These are phyloP conservation scores for Trypanosoma caninum DNA, from an alignment of 208 protist genomes.

Conservation along the genomic window DNA sequence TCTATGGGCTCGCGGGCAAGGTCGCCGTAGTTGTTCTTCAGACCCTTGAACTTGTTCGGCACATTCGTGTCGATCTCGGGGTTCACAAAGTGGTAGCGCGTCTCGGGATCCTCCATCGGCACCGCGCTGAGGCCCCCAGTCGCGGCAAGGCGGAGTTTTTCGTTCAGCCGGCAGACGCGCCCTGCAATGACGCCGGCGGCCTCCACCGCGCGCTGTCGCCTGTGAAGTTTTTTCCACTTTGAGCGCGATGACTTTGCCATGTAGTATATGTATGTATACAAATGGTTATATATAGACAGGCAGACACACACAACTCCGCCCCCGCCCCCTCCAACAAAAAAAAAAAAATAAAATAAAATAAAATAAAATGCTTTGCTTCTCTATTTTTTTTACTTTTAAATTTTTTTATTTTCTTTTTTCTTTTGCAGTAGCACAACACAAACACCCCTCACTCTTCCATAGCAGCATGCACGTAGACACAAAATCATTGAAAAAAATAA, in stretches of 20 bases:
- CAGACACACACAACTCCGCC: not conserved
- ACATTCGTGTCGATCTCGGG: slow-evolving; percentile 62
- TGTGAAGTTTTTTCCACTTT: slow-evolving; percentile 85
- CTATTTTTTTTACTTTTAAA: not conserved
- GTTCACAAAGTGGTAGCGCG: slow-evolving; percentile 77
- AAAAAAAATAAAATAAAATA: not conserved
- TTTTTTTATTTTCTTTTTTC: too few species aligned
- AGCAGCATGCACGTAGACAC: not conserved
- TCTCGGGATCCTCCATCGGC: slow-evolving; percentile 70
- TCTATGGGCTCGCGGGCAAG: slow-evolving; percentile 41
- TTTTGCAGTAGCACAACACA: too few species aligned
- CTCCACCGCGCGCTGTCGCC: slow-evolving; percentile 46
- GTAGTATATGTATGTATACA: not conserved
- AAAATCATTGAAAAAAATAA: too few species aligned
- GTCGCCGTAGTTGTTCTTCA: slow-evolving; percentile 73
- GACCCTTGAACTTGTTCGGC: slow-evolving; percentile 47
- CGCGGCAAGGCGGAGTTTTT: slow-evolving; percentile 67
- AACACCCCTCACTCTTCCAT: not conserved
- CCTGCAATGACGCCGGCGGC: slow-evolving; percentile 35
- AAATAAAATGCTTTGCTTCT: not conserved
- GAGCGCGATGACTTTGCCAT: slow-evolving; percentile 86
- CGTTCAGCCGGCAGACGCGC: slow-evolving; percentile 53
- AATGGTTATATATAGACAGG: not conserved
- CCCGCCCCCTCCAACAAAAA: too few species aligned
- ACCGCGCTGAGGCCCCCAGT: slow-evolving; percentile 66